Evolutionary conservation across 2,329 filamentous ascomycete species (phyloP), one percentile per base, ranked within the genome.

Genomic region (Hymenoscyphus fructigenus): DNA sequence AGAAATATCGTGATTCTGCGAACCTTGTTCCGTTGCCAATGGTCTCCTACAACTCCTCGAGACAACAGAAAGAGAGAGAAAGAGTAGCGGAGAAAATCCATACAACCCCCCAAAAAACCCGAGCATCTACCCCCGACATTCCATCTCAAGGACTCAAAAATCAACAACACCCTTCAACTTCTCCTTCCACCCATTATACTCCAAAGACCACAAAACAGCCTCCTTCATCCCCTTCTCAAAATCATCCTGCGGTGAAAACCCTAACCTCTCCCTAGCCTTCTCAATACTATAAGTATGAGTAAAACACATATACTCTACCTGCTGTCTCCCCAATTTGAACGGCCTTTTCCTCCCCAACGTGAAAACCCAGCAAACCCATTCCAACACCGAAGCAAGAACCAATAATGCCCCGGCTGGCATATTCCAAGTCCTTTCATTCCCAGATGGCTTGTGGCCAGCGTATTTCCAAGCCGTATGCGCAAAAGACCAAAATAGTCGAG

Each of bases 221-320:
- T 61, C 47, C 17, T 41, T 36, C 44, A 61, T 12, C 12, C 17
- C 50, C 9, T 20, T 26, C n/a, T 61, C 60, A 57, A 61, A 61
- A 4, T 55, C 50, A 26, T 57, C 23, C 28, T 26, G 20, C 7
- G 60, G 60, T n/a, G 57, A 5, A 23, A 61, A 61, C 47, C 47
- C 60, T 14, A 61, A 36, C 20, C 28, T 34, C 2, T 50, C 38
- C 47, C 32, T 55, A 6, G 44, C 60, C 32, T 61, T 57, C 20
- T 57, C 44, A 4, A 61, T 61, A 41, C 44, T 26, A 23, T 61
- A 61, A 28, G 60, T 61, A 61, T 61, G 60, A 6, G 60, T 61
- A 26, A 56, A 61, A 38, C 60, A 61, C 17, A 28, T 28, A 26
- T 61, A 61, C 32, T 61, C 60, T 17, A 61, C n/a, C 32, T 61